Evolutionary conservation across 495 filamentous ascomycete species (phyloP), one percentile per base, ranked within the genome.

Genomic region (Hypoxylon intermedium): DNA sequence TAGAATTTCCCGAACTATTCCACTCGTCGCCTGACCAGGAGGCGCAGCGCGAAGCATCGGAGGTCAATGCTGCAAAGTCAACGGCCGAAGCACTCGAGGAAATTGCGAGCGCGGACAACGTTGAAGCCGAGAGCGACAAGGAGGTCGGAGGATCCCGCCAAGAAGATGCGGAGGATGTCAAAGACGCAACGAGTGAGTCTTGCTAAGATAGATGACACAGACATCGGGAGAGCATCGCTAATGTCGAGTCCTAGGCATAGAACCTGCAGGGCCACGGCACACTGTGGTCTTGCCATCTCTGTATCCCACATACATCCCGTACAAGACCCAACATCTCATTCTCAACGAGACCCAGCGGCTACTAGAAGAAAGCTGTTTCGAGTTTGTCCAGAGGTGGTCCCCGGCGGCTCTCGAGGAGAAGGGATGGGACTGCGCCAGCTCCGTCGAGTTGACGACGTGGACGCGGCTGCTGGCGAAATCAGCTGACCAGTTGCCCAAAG

Each of bases 351-450:
- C 71, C 11, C 67, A 79, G 58, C 54, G 62, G 23, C 63, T 77
- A 20, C 48, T 77, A 7, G 74, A 79, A 63, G 75, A 76, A 59
- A 70, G 63, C 41, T 79, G 76, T 47, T 79, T 72, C 45, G 72
- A 73, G 18, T 75, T 77, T 56, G 69, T 60, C 23, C 50, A 60
- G 30, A 65, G 65, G 20, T 74, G 75, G 68, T 62, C 77, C 16
- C 72, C 72, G 34, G 37, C 65, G 1, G 45, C 67, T n/a, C 60
- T 79, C 26, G 26, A 50, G 21, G 56, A 58, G 24, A 68, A 68
- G 24, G 59, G 49, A 9, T 76, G 72, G 71, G 68, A 71, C 33
- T 76, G 74, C 47, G 46, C 74, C 3, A 71, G 74, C 53, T 70
- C 70, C 2, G 69, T 77, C 11, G 76, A 79, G 65, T 63, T 79